Evolutionary conservation across 768 basidiomycete genomes (phyloP).

Genomic region (Boletus pseudo-olivaceus): DNA sequence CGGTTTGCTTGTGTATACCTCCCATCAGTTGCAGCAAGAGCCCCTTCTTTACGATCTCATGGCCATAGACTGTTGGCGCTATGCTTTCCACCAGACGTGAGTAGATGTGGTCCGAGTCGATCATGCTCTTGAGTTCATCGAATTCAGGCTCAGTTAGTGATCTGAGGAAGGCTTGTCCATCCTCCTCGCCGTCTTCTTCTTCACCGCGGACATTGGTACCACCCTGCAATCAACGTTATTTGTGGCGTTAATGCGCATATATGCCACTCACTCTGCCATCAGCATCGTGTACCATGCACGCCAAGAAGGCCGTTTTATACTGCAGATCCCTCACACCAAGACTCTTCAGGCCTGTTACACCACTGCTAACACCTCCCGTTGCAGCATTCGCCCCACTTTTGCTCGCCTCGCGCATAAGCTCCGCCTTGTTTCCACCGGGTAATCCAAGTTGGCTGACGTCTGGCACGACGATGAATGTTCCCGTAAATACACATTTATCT

Average conservation of each 20-base stretch:
- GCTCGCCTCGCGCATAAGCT: constrained; percentile 84
- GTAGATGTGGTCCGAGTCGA: constrained; percentile 93
- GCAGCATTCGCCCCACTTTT: constrained; percentile 56
- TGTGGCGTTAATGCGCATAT: not conserved
- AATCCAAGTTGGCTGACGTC: constrained; percentile 95
- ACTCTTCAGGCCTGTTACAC: constrained; percentile 92
- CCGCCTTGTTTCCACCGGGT: constrained; percentile 89
- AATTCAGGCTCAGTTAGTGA: constrained; percentile 92
- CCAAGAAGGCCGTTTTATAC: constrained; percentile 98
- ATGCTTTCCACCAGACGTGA: constrained; percentile 90
- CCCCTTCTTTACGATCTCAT: constrained; percentile 99
- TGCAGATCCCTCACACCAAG: constrained; percentile 93
- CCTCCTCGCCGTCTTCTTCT: constrained; percentile 73
- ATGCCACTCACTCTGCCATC: constrained; percentile 72
- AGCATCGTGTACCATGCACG: constrained; percentile 94
- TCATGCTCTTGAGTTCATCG: constrained; percentile 92
- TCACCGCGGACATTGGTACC: constrained; percentile 90
- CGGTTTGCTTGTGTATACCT: constrained; percentile 95
- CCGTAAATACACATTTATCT: constrained; percentile 97
- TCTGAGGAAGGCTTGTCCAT: constrained; percentile 80
- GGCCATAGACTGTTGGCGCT: constrained; percentile 97
- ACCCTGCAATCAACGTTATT: constrained; percentile 41
- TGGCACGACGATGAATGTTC: constrained; percentile 97
- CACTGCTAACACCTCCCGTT: constrained; percentile 65
- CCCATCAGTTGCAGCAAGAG: constrained; percentile 95